These are phyloP conservation scores for Penicillium sp. DNA, from an alignment of 2,329 filamentous ascomycete genomes.

Conservation along the genomic window DNA sequence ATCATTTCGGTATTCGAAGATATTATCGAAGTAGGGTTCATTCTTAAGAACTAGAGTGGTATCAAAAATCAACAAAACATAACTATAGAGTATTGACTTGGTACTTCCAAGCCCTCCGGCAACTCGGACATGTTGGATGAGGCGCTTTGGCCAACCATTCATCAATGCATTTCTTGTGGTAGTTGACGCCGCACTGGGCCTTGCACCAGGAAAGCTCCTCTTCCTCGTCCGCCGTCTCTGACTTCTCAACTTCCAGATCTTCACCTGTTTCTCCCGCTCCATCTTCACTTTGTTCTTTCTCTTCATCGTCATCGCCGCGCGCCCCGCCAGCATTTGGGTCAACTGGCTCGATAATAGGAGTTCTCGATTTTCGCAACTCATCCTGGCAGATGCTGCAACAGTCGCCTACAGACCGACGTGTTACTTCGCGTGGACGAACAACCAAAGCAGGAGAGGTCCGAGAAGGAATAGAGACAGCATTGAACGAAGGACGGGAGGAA, in stretches of 20 bases:
- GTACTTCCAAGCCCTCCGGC: constrained; percentile 21
- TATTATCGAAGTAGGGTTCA: too few relatives aligned
- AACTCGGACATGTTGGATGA: constrained; percentile 23
- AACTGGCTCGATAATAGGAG: not conserved
- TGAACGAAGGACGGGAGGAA: not conserved
- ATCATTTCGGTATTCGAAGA: too few relatives aligned
- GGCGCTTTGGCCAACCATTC: constrained; percentile 20
- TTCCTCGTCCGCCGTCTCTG: not conserved
- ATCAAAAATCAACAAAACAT: not conserved
- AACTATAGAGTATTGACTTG: not conserved
- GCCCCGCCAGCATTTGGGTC: not conserved
- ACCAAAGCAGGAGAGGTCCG: not conserved
- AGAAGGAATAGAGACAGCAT: not conserved
- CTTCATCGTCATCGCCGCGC: not conserved
- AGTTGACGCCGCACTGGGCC: constrained; percentile 28
- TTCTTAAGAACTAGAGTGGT: not conserved
- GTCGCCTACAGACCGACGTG: constrained; percentile 11
- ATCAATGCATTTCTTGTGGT: constrained; percentile 27
- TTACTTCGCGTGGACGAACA: not conserved
- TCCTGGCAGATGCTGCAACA: constrained; percentile 14
- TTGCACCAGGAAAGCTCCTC: constrained; percentile 27
- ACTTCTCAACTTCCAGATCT: too few relatives aligned
- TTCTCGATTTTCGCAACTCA: not conserved
- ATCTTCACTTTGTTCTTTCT: too few relatives aligned
- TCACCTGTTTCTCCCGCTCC: too few relatives aligned